Evolutionary conservation across 2,329 filamentous ascomycete species (phyloP).

Genomic region (Verticillium isaacii): DNA sequence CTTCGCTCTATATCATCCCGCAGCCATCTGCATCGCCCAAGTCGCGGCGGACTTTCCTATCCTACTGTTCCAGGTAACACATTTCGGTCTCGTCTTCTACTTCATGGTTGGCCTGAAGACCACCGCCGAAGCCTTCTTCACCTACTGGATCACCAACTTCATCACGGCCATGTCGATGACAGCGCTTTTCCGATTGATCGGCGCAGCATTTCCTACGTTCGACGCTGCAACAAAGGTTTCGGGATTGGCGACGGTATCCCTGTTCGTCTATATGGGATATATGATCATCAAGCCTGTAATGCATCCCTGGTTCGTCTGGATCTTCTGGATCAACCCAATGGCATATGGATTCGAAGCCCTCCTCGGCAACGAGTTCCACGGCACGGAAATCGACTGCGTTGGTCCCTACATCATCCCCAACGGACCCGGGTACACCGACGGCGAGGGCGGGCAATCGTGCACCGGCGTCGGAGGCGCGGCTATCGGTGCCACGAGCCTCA

Average conservation of each 20-base stretch:
- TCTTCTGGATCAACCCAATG: conserved; percentile 69
- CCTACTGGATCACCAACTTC: conserved; percentile 68
- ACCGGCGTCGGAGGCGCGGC: background rate
- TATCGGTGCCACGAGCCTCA: conserved; percentile 18
- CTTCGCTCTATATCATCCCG: conserved; percentile 46
- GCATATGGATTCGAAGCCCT: conserved; percentile 69
- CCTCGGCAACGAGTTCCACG: conserved; percentile 63
- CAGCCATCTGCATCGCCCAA: conserved; percentile 46
- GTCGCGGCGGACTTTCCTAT: conserved; percentile 51
- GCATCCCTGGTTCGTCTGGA: conserved; percentile 72
- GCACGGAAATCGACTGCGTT: conserved; percentile 49
- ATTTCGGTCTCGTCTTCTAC: conserved; percentile 54
- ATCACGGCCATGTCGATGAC: conserved; percentile 66
- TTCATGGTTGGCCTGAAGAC: conserved; percentile 50
- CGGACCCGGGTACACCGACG: background rate
- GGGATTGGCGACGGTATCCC: conserved; percentile 51
- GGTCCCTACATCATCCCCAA: conserved; percentile 4
- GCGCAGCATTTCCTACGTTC: conserved; percentile 61
- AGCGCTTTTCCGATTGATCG: conserved; percentile 70
- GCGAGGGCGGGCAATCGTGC: background rate
- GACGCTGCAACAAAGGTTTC: conserved; percentile 50
- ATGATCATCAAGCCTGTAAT: conserved; percentile 47
- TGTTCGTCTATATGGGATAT: conserved; percentile 54
- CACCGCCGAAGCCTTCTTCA: conserved; percentile 65
- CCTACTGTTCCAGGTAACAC: conserved; percentile 43